Base-by-base conservation (phyloP, 495 filamentous ascomycete species). In the Penicillium riverlandense region DNA sequence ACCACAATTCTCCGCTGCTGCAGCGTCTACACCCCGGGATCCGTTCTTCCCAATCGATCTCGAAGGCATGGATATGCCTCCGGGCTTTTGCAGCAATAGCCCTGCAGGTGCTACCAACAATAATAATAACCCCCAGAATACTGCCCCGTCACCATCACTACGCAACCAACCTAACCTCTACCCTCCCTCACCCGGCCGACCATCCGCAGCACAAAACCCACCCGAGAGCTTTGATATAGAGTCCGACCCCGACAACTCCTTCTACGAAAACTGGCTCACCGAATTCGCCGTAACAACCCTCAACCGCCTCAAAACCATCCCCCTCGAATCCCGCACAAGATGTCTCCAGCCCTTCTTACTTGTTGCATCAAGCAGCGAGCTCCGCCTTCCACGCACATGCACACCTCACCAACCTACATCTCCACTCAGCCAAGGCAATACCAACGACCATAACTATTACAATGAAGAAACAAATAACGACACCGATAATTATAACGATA, bases 291-390 rank as follows among this genome's bases (percentile, higher is more conserved):
- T 77, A 16, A 72, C 76, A 49, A 76, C 70, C 31, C 63, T 78
- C 38, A 67, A 64, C 22, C 66, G 70, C 8, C 63, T 80, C 7
- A 71, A 72, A 39, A 65, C 65, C 10, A 65, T 80, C 29, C 75
- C 76, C 1, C 49, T 70, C 1, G 71, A 72, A 47, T 78, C 76
- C 11, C 70, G 76, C 34, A 80, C 76, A 3, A 59, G 72, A 34
- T 80, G 73, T 42, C 55, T 78, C 2, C 75, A 78, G 44, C 76
- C 74, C 0, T 71, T 80, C 47, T 56, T 78, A 8, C 61, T 80
- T 15, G 68, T 80, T 16, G 70, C 68, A 1, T 63, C 72, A 2
- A 67, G 65, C 32, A 71, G 64, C 40, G 75, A 78, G 43, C 69
- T 80, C 13, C 66, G 66, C 22, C 63, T 70, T 36, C 66, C 66